phyloP scores from a whole-genome alignment of 2,329 filamentous ascomycete genomes.

The Orbilia ellipsospora region DNA sequence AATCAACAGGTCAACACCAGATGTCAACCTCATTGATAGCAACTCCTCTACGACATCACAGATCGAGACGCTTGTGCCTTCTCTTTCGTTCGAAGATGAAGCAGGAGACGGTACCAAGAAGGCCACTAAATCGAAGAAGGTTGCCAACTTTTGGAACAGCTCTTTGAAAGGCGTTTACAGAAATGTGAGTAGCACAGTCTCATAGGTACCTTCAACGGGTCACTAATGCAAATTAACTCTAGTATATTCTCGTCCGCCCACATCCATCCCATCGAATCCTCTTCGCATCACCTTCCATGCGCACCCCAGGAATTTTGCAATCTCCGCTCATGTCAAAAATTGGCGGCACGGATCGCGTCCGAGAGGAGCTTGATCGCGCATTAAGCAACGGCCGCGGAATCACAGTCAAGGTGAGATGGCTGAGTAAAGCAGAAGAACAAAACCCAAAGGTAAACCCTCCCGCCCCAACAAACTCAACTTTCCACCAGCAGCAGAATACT shows the following conservation, averaged over 20 bases:
- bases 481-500: too few relatives aligned
- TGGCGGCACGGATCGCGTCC: constrained; percentile 66
- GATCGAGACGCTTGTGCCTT: constrained; percentile 23
- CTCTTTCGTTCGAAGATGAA: constrained; percentile 57
- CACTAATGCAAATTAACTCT: constrained; percentile 17
- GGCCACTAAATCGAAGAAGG: constrained; percentile 11
- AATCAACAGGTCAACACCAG: constrained; percentile 7
- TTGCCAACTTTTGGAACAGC: constrained; percentile 51
- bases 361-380: constrained; percentile 68
- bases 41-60: not conserved
- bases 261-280: constrained; percentile 74
- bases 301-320: constrained; percentile 75
- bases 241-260: constrained; percentile 74
- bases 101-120: constrained; percentile 46
- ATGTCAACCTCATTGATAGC: not conserved
- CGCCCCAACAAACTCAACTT: not conserved
- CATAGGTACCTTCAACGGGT: not conserved
- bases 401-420: constrained; percentile 79
- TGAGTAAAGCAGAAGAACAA: constrained; percentile 66
- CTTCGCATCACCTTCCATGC: constrained; percentile 75
- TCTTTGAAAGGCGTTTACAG: constrained; percentile 68
- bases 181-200: constrained; percentile 64
- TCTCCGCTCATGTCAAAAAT: constrained; percentile 69
- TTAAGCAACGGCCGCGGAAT: constrained; percentile 76
- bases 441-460: constrained; percentile 33